These are phyloP conservation scores for Inga laurina DNA, from an alignment of 306 rosid species.

Conservation along the genomic window DNA sequence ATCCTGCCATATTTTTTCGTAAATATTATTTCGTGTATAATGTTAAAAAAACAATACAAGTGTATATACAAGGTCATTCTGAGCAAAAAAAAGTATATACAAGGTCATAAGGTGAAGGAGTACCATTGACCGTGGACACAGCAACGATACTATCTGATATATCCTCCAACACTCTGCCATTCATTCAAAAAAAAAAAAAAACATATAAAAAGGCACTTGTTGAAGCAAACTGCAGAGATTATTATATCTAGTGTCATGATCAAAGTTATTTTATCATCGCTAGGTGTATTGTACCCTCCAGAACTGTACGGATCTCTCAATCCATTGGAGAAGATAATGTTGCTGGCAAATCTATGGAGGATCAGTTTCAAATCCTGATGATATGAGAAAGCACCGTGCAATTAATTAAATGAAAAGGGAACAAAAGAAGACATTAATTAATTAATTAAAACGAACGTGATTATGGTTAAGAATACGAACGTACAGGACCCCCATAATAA, in stretches of 20 bases:
- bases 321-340: conserved; percentile 85
- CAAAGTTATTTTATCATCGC: background rate
- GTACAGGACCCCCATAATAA: conserved; percentile 59
- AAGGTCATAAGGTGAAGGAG: conserved; percentile 2
- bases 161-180: conserved; percentile 57
- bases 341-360: conserved; percentile 65
- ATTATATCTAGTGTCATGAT: background rate
- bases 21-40: background rate
- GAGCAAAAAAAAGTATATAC: too few relatives aligned
- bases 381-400: background rate
- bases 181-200: background rate
- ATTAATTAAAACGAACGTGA: background rate
- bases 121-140: conserved; percentile 54
- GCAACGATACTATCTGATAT: conserved; percentile 60
- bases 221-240: background rate
- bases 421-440: background rate
- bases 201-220: too few relatives aligned
- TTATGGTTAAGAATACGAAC: background rate
- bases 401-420: background rate
- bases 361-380: conserved; percentile 54
- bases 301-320: conserved; percentile 72
- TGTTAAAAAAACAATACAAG: background rate
- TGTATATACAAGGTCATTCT: background rate
- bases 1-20: conserved; percentile 44
- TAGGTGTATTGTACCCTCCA: conserved; percentile 63